These are phyloP conservation scores for Davidsoniella virescens DNA, from an alignment of 2,329 filamentous ascomycete genomes.

Conservation along the genomic window DNA sequence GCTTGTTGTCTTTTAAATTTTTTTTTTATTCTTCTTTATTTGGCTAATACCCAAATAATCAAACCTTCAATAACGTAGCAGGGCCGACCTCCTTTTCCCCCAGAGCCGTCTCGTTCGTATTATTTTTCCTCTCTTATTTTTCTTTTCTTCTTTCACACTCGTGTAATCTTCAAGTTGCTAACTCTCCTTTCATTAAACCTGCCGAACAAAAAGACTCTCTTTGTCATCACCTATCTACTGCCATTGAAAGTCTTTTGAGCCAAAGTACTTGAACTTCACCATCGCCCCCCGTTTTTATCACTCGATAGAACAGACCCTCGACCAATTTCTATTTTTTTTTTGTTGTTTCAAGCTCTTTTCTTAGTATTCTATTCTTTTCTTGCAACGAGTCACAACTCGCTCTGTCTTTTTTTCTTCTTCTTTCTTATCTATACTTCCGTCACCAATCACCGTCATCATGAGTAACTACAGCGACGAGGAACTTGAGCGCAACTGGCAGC, in stretches of 20 bases:
- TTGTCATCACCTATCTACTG: neutral
- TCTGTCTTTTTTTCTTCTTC: neutral
- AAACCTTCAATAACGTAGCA: neutral
- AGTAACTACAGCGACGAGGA: conserved; percentile 36
- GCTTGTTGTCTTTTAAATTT: too few relatives aligned
- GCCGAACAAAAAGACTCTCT: too few relatives aligned
- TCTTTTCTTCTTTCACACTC: neutral
- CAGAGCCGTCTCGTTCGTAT: neutral
- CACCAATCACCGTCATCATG: conserved; percentile 17
- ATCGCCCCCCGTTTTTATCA: neutral
- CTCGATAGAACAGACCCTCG: neutral
- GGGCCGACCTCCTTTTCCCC: conserved; percentile 5
- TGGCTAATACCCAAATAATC: neutral
- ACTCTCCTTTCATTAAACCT: neutral
- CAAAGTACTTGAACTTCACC: neutral
- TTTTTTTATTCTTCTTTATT: too few relatives aligned
- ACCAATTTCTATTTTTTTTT: neutral
- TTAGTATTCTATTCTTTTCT: neutral
- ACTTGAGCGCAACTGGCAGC: conserved; percentile 65
- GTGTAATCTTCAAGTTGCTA: neutral
- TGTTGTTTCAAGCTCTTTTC: neutral
- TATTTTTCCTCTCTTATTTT: neutral
- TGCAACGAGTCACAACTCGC: neutral
- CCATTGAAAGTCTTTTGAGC: neutral
- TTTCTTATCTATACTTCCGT: neutral